Conservation (phyloP, 2,329 filamentous ascomycete species). For the Cercospora canescens region DNA sequence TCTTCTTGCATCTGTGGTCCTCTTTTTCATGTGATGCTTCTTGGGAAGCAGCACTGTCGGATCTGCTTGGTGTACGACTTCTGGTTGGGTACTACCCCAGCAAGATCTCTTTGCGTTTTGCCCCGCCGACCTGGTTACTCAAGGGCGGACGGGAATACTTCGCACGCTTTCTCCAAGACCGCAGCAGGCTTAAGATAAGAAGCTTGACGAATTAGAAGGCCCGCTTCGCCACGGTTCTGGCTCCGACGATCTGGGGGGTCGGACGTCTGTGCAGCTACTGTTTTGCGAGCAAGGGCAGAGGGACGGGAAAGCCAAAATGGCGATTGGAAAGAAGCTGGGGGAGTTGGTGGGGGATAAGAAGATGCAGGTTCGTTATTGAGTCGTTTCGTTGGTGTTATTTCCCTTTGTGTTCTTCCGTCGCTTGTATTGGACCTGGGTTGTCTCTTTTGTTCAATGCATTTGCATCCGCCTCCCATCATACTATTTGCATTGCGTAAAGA, state of each 20-base stretch:
- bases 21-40: no score
- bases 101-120: no score
- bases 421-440: no score
- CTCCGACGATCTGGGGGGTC: neutral
- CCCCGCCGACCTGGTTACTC: neutral
- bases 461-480: no score
- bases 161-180: no score
- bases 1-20: no score
- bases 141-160: neutral
- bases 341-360: slow-evolving; percentile 24
- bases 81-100: neutral
- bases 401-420: neutral
- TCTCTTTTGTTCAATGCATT: no score
- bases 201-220: neutral
- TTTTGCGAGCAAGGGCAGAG: neutral
- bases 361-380: slow-evolving; percentile 20
- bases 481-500: no score
- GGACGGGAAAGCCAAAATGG: neutral
- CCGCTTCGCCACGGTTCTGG: neutral
- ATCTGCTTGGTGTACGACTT: no score
- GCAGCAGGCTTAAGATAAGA: no score
- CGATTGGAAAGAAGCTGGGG: neutral
- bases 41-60: no score
- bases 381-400: neutral
- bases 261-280: neutral